Conservation (phyloP, 257 asterid genomes). For the Osmanthus fragrans region DNA sequence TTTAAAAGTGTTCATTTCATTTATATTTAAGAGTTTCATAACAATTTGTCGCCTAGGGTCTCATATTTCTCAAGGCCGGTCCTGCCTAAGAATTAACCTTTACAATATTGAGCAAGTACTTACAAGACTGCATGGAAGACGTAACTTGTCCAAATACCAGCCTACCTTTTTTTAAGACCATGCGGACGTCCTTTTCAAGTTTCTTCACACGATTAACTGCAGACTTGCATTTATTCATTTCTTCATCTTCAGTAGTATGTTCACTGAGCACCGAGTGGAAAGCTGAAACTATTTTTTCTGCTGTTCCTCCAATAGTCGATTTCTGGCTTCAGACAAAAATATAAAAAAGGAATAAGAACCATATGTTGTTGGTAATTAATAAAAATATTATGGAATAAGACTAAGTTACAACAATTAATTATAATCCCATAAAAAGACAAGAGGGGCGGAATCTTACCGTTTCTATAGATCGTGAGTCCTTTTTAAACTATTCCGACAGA, state of each 20-base stretch:
- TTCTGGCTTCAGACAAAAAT: slow-evolving; percentile 52
- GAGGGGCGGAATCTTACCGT: slow-evolving; percentile 51
- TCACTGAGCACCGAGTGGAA: slow-evolving; percentile 67
- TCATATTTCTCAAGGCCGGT: too few species aligned
- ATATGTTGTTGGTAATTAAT: slow-evolving; percentile 3
- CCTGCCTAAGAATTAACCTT: not conserved
- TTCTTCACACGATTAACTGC: slow-evolving; percentile 64
- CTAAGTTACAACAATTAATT: slow-evolving; percentile 16
- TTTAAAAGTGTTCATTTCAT: too few species aligned
- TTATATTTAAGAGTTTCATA: too few species aligned
- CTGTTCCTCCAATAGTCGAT: slow-evolving; percentile 76
- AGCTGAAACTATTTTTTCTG: slow-evolving; percentile 88
- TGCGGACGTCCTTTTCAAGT: slow-evolving; percentile 73
- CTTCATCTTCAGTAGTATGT: slow-evolving; percentile 68
- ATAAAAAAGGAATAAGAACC: slow-evolving; percentile 19
- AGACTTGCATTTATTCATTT: slow-evolving; percentile 74
- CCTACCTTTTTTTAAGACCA: slow-evolving; percentile 66
- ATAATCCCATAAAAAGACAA: slow-evolving; percentile 7
- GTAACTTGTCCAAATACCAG: not conserved
- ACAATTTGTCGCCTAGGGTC: too few species aligned
- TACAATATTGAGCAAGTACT: not conserved
- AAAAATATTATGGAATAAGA: slow-evolving; percentile 2
- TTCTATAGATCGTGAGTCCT: slow-evolving; percentile 78
- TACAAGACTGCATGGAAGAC: not conserved
- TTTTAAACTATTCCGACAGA: slow-evolving; percentile 72